These are phyloP conservation scores for Apiospora pterosperma DNA, from an alignment of 2,329 filamentous ascomycete species.

Conservation along the genomic window DNA sequence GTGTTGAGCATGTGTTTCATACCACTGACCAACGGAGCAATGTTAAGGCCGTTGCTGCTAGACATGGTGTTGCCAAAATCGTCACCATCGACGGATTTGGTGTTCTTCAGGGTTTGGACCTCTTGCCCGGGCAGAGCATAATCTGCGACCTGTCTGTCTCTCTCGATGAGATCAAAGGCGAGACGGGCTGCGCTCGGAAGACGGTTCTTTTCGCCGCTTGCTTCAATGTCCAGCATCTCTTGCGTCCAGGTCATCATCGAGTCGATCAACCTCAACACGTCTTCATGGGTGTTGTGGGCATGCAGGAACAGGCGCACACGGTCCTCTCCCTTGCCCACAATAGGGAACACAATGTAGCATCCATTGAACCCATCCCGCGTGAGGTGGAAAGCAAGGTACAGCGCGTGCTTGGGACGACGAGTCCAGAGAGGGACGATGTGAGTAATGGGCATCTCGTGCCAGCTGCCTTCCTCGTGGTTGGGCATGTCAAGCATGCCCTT, in stretches of 20 bases:
- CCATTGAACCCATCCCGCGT: slow-evolving; percentile 15
- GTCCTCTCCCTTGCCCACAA: slow-evolving; percentile 34
- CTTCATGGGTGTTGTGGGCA: slow-evolving; percentile 33
- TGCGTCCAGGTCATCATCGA: slow-evolving; percentile 27
- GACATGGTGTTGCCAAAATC: no score
- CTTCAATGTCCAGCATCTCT: slow-evolving; percentile 28
- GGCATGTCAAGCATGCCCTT: slow-evolving; percentile 27
- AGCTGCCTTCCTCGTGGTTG: slow-evolving; percentile 22
- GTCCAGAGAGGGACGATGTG: slow-evolving; percentile 29
- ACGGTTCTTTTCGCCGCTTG: no score
- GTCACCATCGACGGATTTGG: no score
- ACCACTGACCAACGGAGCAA: no score
- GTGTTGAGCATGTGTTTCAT: no score
- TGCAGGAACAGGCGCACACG: slow-evolving; percentile 38
- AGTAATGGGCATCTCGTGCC: slow-evolving; percentile 15
- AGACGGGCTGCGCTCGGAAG: no score
- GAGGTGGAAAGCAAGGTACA: slow-evolving; percentile 22
- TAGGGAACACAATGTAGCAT: slow-evolving; percentile 32
- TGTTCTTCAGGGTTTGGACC: no score
- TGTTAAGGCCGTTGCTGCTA: no score
- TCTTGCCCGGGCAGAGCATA: no score
- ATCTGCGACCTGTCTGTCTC: no score
- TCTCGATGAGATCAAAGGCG: no score
- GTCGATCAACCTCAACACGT: slow-evolving; percentile 29
- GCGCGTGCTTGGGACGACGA: slow-evolving; percentile 17